Conservation (phyloP, 139 green algal species). For the Deuterostichococcus epilithicus region DNA sequence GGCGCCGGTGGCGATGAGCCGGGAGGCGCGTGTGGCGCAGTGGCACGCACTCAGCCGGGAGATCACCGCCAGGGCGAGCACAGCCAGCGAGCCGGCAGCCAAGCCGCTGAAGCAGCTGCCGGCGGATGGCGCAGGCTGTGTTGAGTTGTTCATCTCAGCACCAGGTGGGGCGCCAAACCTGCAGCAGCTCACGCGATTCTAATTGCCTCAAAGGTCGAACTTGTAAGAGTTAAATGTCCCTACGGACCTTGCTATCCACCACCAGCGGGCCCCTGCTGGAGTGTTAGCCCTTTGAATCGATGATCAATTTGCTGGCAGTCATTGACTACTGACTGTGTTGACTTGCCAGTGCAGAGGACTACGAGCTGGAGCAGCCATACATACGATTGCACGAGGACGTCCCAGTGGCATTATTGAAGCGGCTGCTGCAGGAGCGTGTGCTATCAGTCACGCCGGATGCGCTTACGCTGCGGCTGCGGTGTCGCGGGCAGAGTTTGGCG, state of each 20-base stretch:
- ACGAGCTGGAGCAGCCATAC: slow-evolving; percentile 11
- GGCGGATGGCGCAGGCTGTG: not conserved
- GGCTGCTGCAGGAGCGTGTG: not conserved
- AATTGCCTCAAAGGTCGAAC: too few species aligned
- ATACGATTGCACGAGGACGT: not conserved
- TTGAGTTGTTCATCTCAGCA: not conserved
- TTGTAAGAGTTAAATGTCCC: too few species aligned
- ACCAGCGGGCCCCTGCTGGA: too few species aligned
- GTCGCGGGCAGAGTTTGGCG: not conserved
- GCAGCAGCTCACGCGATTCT: too few species aligned
- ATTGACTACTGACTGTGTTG: too few species aligned
- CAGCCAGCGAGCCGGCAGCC: not conserved
- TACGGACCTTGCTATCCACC: too few species aligned
- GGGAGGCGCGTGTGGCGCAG: not conserved
- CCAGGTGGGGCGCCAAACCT: not conserved
- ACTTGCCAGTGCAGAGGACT: not conserved
- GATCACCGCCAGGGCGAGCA: too few species aligned
- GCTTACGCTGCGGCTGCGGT: not conserved
- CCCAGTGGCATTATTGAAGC: not conserved
- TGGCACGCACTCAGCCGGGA: too few species aligned
- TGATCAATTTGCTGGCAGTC: too few species aligned
- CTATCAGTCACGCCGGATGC: not conserved
- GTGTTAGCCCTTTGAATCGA: too few species aligned
- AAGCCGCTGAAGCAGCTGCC: not conserved
- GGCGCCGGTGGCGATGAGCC: not conserved